Conservation (phyloP, 495 filamentous ascomycete species). For the Entonaema liquescens region DNA sequence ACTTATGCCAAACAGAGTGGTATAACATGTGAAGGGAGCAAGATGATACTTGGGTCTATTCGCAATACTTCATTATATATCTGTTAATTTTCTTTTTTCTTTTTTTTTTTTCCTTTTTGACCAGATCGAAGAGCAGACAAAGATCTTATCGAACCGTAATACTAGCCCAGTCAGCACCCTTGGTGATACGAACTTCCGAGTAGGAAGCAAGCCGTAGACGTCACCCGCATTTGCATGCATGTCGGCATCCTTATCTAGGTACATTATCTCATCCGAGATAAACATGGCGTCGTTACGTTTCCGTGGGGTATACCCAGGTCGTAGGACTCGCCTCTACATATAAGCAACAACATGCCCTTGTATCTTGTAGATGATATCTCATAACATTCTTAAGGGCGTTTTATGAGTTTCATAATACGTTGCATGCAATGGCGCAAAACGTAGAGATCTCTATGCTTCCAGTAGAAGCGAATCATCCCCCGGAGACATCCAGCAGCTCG, state of each 20-base stretch:
- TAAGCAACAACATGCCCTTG: constrained; percentile 6
- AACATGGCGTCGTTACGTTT: not conserved
- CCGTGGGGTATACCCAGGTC: not conserved
- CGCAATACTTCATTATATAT: not conserved
- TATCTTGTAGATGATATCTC: not conserved
- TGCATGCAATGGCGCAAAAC: constrained; percentile 19
- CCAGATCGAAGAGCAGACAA: no score
- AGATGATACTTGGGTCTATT: no score
- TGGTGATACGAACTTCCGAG: not conserved
- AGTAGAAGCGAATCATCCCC: constrained; percentile 2
- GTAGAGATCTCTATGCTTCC: constrained; percentile 26
- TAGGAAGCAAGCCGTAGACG: constrained; percentile 7
- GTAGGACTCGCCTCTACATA: constrained; percentile 8
- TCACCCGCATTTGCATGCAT: constrained; percentile 2
- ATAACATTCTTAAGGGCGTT: not conserved
- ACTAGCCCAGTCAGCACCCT: not conserved
- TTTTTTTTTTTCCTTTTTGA: no score
- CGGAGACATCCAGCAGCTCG: constrained; percentile 11
- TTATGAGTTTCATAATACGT: not conserved
- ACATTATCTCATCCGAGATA: constrained; percentile 11
- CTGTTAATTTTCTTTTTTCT: no score
- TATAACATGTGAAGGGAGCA: not conserved
- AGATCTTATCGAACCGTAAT: not conserved
- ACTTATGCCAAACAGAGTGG: not conserved
- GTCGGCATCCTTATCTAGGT: constrained; percentile 18